A percentile compares a stretch with the other conserved stretches of the same genome.
Evolutionary conservation across 129 eudicot species (phyloP).

Genomic region (Saposhnikovia divaricata): DNA sequence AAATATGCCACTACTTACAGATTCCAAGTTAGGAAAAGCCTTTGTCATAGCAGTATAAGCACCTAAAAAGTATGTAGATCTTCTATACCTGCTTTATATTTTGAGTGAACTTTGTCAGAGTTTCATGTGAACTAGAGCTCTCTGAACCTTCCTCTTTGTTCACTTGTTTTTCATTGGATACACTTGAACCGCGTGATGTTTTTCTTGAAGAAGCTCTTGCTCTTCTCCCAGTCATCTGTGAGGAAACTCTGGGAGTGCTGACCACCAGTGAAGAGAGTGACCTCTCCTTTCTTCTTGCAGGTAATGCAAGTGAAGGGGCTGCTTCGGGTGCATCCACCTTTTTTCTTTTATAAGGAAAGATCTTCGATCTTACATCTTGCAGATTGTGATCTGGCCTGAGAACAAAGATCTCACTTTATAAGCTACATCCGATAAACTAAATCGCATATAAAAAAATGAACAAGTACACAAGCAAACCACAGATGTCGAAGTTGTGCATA

Average conservation of each 20-base stretch:
- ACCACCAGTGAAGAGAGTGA: slow-evolving; percentile 79
- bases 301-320: slow-evolving; percentile 40
- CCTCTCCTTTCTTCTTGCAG: slow-evolving; percentile 77
- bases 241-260: slow-evolving; percentile 63
- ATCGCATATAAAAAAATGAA: background rate
- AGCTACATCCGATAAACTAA: background rate
- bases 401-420: slow-evolving; percentile 8
- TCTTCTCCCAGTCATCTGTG: slow-evolving; percentile 73
- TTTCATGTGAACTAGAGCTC: slow-evolving; percentile 71
- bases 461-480: background rate
- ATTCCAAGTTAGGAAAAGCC: background rate
- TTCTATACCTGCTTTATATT: slow-evolving; percentile 56
- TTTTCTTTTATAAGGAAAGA: slow-evolving; percentile 67
- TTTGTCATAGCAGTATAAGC: background rate
- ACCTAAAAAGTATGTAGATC: background rate
- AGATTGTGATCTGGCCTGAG: slow-evolving; percentile 83
- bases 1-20: background rate
- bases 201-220: slow-evolving; percentile 55
- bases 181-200: slow-evolving; percentile 49
- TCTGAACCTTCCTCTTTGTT: slow-evolving; percentile 67
- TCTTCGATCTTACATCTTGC: slow-evolving; percentile 70
- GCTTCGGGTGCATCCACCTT: slow-evolving; percentile 58
- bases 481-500: background rate
- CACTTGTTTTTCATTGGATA: slow-evolving; percentile 50
- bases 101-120: slow-evolving; percentile 51